Conservation (phyloP, 73 alveolate species). For the Breviolum minutum region DNA sequence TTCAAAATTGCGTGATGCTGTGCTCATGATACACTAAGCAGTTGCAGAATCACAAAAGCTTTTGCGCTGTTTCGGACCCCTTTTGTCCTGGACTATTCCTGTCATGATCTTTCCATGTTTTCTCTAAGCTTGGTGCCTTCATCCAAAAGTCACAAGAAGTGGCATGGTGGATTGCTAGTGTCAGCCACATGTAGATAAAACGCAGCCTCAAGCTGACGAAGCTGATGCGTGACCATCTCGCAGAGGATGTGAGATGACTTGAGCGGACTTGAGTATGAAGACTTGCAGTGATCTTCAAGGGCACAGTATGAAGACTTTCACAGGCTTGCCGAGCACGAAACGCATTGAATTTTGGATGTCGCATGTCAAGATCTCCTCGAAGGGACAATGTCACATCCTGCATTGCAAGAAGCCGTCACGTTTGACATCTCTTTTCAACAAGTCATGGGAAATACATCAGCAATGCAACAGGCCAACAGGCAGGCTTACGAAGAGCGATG, state of each 20-base stretch:
- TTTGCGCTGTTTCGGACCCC: neutral
- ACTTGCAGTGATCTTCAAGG: neutral
- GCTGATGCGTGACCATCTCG: neutral
- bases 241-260: no score
- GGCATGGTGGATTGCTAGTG: slow-evolving; percentile 46
- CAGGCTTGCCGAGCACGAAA: neutral
- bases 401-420: neutral
- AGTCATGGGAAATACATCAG: no score
- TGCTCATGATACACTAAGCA: neutral
- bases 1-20: no score
- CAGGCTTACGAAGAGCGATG: no score
- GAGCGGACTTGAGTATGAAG: neutral
- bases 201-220: slow-evolving; percentile 19
- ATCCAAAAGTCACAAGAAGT: neutral
- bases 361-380: slow-evolving; percentile 63
- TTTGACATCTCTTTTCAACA: neutral
- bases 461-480: no score
- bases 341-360: slow-evolving; percentile 86
- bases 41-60: neutral
- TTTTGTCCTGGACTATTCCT: neutral
- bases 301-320: no score
- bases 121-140: neutral
- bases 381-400: slow-evolving; percentile 50
- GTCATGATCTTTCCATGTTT: neutral
- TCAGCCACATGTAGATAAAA: slow-evolving; percentile 91